These are phyloP conservation scores for Domatiomyces globalis DNA, from an alignment of 2,329 filamentous ascomycete genomes.

Conservation along the genomic window DNA sequence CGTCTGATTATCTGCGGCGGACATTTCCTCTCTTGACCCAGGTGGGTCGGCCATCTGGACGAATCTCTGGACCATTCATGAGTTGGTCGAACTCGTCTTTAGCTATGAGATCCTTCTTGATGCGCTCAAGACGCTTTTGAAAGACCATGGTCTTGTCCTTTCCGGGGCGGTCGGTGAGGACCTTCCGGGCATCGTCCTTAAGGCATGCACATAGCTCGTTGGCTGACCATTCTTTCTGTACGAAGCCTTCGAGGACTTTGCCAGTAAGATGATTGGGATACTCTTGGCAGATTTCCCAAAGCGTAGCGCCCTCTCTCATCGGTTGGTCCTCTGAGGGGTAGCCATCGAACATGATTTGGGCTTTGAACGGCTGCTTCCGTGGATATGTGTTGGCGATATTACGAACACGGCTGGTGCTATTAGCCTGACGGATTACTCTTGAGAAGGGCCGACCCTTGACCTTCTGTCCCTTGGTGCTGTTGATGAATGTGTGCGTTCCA, in stretches of 20 bases:
- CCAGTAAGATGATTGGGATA: not conserved
- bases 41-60: not conserved
- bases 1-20: not conserved
- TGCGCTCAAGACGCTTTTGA: slow-evolving; percentile 1
- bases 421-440: not conserved
- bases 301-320: not conserved
- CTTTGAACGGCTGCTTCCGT: slow-evolving; percentile 1
- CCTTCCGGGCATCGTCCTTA: not conserved
- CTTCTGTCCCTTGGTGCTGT: not conserved
- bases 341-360: not conserved
- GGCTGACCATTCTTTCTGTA: slow-evolving; percentile 1
- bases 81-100: not conserved
- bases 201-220: slow-evolving; percentile 1
- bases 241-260: not conserved
- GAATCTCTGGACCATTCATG: not conserved
- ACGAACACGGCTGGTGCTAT: not conserved
- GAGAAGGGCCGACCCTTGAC: not conserved
- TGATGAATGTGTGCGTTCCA: not conserved
- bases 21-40: slow-evolving; percentile 1
- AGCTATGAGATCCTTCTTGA: slow-evolving; percentile 1
- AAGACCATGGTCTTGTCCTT: slow-evolving; percentile 1
- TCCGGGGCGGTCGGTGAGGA: not conserved
- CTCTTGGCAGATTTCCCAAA: not conserved
- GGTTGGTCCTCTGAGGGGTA: not conserved
- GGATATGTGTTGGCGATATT: not conserved